phyloP scores from a whole-genome alignment of 108 stramenopile genomes.

The Skeletonema potamos region DNA sequence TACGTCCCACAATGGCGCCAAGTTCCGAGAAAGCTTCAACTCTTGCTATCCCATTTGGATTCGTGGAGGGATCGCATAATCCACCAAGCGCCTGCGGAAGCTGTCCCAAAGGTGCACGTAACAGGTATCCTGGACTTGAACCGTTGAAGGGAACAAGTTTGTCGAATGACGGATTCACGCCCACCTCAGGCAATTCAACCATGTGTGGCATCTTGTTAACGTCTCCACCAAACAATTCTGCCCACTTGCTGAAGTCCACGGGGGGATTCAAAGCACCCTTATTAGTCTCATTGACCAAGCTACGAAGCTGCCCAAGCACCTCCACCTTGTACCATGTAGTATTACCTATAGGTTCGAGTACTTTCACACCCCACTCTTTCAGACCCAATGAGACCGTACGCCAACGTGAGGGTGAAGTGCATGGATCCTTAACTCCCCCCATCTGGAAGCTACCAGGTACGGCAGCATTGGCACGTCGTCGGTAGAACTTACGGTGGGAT shows the following conservation, averaged over 20 bases:
- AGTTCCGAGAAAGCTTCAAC: neutral
- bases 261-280: neutral
- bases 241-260: neutral
- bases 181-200: neutral
- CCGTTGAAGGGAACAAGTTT: neutral
- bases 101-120: no score
- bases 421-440: neutral
- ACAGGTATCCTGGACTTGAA: neutral
- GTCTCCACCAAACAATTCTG: neutral
- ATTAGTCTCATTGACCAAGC: neutral
- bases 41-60: no score
- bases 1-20: neutral
- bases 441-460: neutral
- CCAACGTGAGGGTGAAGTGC: no score
- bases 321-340: no score
- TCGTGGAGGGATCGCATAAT: no score
- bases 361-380: no score
- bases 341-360: no score
- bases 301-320: neutral
- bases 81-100: no score
- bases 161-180: neutral
- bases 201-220: neutral
- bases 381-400: no score
- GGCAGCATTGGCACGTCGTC: constrained; percentile 7
- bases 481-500: constrained; percentile 22